Base-by-base conservation (phyloP, 345 rosid genomes). In the Lepidium didymum region DNA sequence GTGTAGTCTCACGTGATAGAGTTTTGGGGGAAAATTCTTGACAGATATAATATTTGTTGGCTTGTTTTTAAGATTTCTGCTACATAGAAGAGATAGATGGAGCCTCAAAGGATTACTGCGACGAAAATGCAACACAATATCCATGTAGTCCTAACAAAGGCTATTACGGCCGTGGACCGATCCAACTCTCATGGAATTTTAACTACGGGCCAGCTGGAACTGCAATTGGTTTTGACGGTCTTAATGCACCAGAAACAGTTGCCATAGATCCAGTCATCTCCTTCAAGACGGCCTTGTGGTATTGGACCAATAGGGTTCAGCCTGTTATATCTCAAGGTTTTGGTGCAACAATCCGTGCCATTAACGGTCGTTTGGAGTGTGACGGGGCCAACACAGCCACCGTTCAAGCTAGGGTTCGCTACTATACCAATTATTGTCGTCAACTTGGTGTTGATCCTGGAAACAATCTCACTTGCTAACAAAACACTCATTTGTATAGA, bases 201-300 rank as follows among this genome's bases (percentile, higher is more conserved):
- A 89, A 86, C 85, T 89, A 89, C 34, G 86, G 87, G 2, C 74
- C 82, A 1, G 93, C 91, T 0, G 93, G 96, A 3, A 16, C 67
- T 0, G 81, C 81, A 42, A 58, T 68, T 18, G 65, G 81, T 9
- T 82, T 90, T 19, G 87, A 90, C 2, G 87, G 87, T 2, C 64
- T 85, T 12, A 79, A 75, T 42, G 60, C 85, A 0, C 93, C 93
- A 1, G 93, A 87, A 62, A 81, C 75, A 0, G 89, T 90, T 14
- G 87, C 83, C 16, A 79, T 67, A 0, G 86, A 87, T 53, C 84
- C 88, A 0, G 70, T 77, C 6, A 55, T 87, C 4, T 73, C 91
- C 0, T 90, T 90, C 78, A 80, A 79, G 80, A 82, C 92, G 0
- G 87, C 87, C 11, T 45, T 89, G 15, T 87, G 96, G 96, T 89